Percentiles rank a stretch among this genome's conserved stretches.
phyloP scores from a whole-genome alignment of 192 early-diverging fungal genomes.

The Martensiomyces pterosporus region DNA sequence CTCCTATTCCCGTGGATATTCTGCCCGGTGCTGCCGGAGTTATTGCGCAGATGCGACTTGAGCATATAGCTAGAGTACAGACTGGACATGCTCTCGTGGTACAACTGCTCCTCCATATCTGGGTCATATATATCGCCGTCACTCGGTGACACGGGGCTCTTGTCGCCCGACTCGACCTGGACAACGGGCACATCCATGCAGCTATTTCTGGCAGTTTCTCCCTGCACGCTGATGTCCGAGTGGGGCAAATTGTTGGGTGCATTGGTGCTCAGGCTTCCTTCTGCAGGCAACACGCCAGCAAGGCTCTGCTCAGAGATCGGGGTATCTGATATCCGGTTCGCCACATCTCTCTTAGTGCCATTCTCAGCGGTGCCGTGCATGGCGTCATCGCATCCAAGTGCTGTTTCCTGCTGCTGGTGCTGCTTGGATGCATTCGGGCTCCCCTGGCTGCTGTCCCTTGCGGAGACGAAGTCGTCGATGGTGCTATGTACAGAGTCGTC shows the following conservation, averaged over 20 bases:
- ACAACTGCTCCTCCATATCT: neutral
- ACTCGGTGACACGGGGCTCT: no score
- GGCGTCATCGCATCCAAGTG: neutral
- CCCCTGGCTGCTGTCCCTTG: constrained; percentile 10
- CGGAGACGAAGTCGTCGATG: constrained; percentile 11
- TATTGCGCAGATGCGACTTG: constrained; percentile 49
- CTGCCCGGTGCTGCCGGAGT: constrained; percentile 12
- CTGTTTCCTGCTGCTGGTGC: neutral
- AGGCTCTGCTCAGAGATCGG: neutral
- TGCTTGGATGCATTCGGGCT: neutral
- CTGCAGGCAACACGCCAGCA: neutral
- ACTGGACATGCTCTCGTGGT: constrained; percentile 10
- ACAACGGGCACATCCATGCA: neutral
- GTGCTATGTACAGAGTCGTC: constrained; percentile 22
- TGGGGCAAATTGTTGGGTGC: neutral
- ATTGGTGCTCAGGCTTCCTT: no score
- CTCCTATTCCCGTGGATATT: constrained; percentile 6
- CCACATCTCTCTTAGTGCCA: no score
- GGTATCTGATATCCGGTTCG: no score
- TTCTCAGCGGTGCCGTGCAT: neutral
- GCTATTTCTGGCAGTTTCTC: neutral
- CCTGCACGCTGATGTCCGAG: neutral
- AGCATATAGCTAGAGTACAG: constrained; percentile 47
- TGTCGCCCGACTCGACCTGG: neutral
- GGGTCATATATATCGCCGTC: neutral